Conservation (phyloP, 1,284 basidiomycete genomes). For the Rhodotorula sp. region DNA sequence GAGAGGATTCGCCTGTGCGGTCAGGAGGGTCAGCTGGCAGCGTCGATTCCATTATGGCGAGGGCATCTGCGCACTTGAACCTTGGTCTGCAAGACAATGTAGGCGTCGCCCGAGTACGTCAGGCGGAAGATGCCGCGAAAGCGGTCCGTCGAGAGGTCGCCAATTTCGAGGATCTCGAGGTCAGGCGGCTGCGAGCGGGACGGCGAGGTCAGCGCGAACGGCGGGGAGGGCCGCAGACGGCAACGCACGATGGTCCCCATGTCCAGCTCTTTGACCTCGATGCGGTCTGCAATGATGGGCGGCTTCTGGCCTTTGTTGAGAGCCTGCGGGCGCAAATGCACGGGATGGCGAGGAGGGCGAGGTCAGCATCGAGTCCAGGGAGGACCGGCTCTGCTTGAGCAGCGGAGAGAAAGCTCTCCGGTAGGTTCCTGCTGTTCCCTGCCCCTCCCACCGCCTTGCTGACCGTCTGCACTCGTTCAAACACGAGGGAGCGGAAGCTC, state of each 20-base stretch:
- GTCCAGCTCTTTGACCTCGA: constrained; percentile 94
- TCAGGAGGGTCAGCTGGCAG: constrained; percentile 33
- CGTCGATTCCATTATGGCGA: not conserved
- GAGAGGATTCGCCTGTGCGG: constrained; percentile 81
- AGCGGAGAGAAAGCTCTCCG: no score
- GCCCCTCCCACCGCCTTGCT: no score
- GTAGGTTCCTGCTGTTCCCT: no score
- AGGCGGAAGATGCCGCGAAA: constrained; percentile 97
- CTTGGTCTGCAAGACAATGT: constrained; percentile 92
- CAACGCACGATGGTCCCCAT: constrained; percentile 90
- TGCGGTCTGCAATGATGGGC: constrained; percentile 94
- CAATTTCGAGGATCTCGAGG: constrained; percentile 95
- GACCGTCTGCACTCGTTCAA: not conserved
- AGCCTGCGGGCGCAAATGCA: constrained; percentile 57
- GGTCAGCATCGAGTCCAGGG: not conserved
- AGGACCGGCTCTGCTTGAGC: not conserved
- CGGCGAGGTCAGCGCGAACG: not conserved
- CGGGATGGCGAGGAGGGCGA: not conserved
- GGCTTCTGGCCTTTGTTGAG: constrained; percentile 98
- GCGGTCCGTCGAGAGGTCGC: constrained; percentile 87
- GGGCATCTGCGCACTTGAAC: constrained; percentile 68
- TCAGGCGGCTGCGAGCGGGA: constrained; percentile 76
- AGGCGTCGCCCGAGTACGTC: constrained; percentile 93
- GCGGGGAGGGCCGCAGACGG: not conserved
- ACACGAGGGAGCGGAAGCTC: not conserved